Percentiles rank a stretch among this genome's conserved stretches.
phyloP scores from a whole-genome alignment of 352 stramenopile genomes.

The Globisporangium nunn region DNA sequence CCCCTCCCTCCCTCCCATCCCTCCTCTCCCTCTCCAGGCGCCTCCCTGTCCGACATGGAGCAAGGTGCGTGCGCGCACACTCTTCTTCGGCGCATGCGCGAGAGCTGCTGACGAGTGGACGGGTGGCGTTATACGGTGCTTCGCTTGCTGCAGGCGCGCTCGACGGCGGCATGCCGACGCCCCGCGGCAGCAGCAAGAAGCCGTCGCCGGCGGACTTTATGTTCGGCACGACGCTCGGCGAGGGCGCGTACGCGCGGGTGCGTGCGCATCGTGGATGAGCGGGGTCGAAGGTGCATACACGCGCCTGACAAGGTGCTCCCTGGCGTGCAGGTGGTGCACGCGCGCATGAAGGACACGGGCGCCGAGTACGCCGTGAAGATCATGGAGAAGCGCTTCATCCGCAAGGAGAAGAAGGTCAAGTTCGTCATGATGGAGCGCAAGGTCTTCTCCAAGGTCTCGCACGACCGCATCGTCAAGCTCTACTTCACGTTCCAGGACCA shows the following conservation, averaged over 20 bases:
- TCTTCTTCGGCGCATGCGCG: not conserved
- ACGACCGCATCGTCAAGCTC: constrained; percentile 87
- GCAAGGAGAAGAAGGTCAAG: constrained; percentile 89
- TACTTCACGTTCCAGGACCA: constrained; percentile 89
- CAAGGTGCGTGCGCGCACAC: not conserved
- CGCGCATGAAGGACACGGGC: constrained; percentile 85
- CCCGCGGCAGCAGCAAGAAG: constrained; percentile 51
- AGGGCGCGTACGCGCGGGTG: constrained; percentile 82
- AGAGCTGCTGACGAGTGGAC: not conserved
- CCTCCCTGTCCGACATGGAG: not conserved
- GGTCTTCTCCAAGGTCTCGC: constrained; percentile 84
- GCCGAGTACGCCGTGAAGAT: constrained; percentile 88
- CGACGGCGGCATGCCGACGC: constrained; percentile 23
- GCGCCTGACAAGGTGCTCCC: too few relatives aligned
- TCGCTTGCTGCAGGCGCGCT: constrained; percentile 16
- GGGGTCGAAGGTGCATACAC: too few relatives aligned
- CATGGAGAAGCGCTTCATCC: constrained; percentile 90
- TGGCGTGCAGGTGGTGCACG: constrained; percentile 57
- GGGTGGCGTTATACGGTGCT: not conserved
- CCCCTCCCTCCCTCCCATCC: not conserved
- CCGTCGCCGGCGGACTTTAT: constrained; percentile 84
- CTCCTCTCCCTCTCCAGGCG: not conserved
- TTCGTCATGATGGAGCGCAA: constrained; percentile 90
- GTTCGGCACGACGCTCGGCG: constrained; percentile 82
- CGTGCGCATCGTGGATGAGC: constrained; percentile 6